Evolutionary conservation across 1,139 yeast genomes (phyloP), one percentile per base, ranked within the genome.

Genomic region (Blastobotrys capitulatus): DNA sequence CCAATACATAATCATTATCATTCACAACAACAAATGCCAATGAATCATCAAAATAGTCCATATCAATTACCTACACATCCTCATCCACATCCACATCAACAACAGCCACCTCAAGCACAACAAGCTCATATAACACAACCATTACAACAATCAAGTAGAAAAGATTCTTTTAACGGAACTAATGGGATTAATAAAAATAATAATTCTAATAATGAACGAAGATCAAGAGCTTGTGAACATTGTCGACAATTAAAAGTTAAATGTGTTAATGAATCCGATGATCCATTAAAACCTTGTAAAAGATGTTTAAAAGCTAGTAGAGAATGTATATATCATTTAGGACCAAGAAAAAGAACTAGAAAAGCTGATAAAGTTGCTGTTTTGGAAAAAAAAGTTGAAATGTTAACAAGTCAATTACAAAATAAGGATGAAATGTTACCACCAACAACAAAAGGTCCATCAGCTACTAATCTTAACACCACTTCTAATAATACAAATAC

Each of bases 221-320:
- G 78, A 41, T 63, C 80, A 1, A 77, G 77, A 47, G 96, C 96
- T 0, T 88, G 96, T 65, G 83, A 82, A 50, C 77, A 83, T 49
- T 88, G 96, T 63, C 95, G 88, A 60, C 65, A 85, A 0, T 72
- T 87, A 46, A 88, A 88, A 60, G 95, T 87, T 34, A 82, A 83
- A 57, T 88, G 96, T 64, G 80, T 84, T 0, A 73, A 83, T 1
- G 84, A 85, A 61, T 73, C 76, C 0, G 57, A 68, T 13, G 74
- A 79, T 54, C 83, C 83, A 4, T 63, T 72, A 1, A 78, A 81
- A n/a, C 80, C 92, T 0, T 89, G 97, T 66, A 68, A 77, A 8
- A 73, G 96, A 45, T 89, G 97, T 63, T 56, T 77, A 32, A 86
- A 81, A 62, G 74, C 85, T 25, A 74, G 76, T 40, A 72, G 82